phyloP scores from a whole-genome alignment of 192 early-diverging fungal species.

The Entomortierella lignicola region DNA sequence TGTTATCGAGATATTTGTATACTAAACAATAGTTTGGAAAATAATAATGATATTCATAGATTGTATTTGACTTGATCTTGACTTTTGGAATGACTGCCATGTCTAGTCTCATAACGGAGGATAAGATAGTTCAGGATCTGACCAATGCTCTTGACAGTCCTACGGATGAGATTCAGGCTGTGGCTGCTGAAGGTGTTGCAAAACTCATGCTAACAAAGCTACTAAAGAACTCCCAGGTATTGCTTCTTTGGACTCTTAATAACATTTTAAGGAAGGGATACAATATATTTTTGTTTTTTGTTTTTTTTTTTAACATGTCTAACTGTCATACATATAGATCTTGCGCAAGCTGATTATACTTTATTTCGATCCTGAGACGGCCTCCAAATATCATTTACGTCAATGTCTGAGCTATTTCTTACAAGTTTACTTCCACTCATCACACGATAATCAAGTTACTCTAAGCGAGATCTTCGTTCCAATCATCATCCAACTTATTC shows the following conservation, averaged over 20 bases:
- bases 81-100: constrained; percentile 63
- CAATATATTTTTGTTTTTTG: not conserved
- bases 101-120: constrained; percentile 49
- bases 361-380: constrained; percentile 84
- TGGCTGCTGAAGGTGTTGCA: constrained; percentile 81
- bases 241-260: not conserved
- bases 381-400: constrained; percentile 72
- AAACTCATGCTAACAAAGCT: constrained; percentile 71
- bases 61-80: constrained; percentile 73
- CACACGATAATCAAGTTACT: constrained; percentile 74
- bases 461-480: constrained; percentile 67
- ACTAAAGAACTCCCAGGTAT: constrained; percentile 56
- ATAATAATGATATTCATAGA: constrained; percentile 38
- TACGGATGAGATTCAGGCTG: constrained; percentile 70
- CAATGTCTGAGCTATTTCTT: constrained; percentile 94
- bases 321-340: constrained; percentile 54
- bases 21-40: too few species aligned
- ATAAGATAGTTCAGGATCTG: constrained; percentile 62
- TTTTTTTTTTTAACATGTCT: not conserved
- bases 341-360: constrained; percentile 81
- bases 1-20: too few species aligned
- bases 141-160: constrained; percentile 66
- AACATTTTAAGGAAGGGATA: too few species aligned
- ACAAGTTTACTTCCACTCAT: constrained; percentile 84
- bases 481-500: constrained; percentile 20